phyloP scores from a whole-genome alignment of 306 rosid genomes.

The Sophora flavescens region DNA sequence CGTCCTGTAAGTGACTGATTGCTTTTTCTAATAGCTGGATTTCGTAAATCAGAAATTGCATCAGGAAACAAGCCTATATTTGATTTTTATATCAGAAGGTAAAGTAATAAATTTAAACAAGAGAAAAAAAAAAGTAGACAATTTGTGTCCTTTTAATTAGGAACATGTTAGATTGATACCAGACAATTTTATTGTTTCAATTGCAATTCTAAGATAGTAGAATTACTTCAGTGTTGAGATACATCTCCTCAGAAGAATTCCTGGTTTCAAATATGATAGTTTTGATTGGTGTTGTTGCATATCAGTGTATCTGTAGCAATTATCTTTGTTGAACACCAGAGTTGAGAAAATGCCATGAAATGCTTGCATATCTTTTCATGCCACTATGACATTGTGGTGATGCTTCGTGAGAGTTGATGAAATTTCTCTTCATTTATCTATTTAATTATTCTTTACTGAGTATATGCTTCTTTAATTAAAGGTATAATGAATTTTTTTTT shows the following conservation, averaged over 20 bases:
- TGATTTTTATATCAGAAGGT: conserved; percentile 13
- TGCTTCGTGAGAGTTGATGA: conserved; percentile 14
- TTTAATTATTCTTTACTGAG: conserved; percentile 7
- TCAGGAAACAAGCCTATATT: conserved; percentile 16
- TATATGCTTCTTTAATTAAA: conserved; percentile 2
- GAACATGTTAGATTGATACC: background rate
- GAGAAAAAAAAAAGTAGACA: background rate
- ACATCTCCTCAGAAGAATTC: conserved; percentile 11
- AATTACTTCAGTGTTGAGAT: conserved; percentile 10
- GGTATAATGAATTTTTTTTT: conserved; percentile 1
- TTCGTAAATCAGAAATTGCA: conserved; percentile 29
- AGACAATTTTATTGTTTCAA: background rate
- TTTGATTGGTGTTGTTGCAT: conserved; percentile 13
- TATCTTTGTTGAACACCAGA: conserved; percentile 25
- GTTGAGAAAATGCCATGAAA: conserved; percentile 18
- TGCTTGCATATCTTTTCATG: conserved; percentile 29
- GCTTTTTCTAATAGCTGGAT: conserved; percentile 35
- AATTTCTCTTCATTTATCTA: conserved; percentile 19
- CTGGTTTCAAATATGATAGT: conserved; percentile 27
- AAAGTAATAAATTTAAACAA: conserved; percentile 16
- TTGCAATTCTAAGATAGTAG: conserved; percentile 8
- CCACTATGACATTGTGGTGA: background rate
- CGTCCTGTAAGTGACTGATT: conserved; percentile 82
- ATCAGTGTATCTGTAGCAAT: conserved; percentile 16
- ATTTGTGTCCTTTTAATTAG: background rate